Evolutionary conservation across 345 rosid genomes (phyloP).

Genomic region (Orychophragmus violaceus): DNA sequence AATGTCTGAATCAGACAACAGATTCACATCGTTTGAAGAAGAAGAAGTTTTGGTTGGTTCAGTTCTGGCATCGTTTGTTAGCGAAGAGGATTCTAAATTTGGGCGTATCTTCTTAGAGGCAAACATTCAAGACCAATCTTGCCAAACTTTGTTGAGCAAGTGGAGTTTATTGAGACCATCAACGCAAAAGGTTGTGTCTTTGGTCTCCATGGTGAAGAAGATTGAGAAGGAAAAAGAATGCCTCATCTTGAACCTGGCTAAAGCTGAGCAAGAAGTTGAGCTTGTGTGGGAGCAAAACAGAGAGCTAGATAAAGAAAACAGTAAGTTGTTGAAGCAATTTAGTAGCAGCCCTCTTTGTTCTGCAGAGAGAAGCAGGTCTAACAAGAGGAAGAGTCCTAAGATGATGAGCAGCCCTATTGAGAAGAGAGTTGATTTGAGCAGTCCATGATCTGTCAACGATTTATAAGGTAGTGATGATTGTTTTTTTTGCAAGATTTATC

Average conservation of each 20-base stretch:
- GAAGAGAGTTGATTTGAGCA: conserved; percentile 7
- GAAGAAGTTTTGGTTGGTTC: conserved; percentile 24
- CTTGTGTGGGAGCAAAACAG: conserved; percentile 26
- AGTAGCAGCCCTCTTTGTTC: conserved; percentile 7
- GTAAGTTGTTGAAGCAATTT: conserved; percentile 25
- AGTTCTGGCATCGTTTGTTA: conserved; percentile 17
- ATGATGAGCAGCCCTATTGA: conserved; percentile 11
- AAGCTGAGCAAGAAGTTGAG: conserved; percentile 30
- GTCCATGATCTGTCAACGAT: neutral
- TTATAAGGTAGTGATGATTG: neutral
- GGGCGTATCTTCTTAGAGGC: conserved; percentile 27
- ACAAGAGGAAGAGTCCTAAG: conserved; percentile 29
- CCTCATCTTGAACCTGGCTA: conserved; percentile 19
- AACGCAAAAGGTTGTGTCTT: conserved; percentile 14
- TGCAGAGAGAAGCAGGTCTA: conserved; percentile 13
- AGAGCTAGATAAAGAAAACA: conserved; percentile 21
- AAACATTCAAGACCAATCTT: conserved; percentile 4
- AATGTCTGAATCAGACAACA: conserved; percentile 13
- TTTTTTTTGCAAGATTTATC: neutral
- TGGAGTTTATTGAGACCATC: conserved; percentile 26
- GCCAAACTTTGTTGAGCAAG: conserved; percentile 18
- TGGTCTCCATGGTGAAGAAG: conserved; percentile 9
- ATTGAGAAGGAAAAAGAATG: conserved; percentile 27
- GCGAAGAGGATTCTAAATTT: conserved; percentile 8
- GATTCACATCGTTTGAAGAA: neutral